Conservation (phyloP, 345 rosid genomes). For the Eucalyptus melliodora region DNA sequence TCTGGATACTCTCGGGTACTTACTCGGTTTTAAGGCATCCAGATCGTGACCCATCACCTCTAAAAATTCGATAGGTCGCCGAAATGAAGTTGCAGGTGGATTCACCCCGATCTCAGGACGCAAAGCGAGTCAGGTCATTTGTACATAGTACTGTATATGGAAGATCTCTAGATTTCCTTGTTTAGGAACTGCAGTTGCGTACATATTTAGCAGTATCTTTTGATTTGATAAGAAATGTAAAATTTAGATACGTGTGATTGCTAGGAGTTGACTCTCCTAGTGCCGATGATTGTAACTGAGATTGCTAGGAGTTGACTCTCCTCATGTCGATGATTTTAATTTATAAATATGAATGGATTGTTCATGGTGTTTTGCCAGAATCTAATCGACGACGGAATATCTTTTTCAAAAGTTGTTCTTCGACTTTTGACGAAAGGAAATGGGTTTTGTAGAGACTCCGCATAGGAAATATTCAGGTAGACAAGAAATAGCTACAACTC, state of each 20-base stretch:
- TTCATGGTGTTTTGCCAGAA: no score
- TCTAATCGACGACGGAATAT: accelerated
- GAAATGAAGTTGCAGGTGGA: not conserved
- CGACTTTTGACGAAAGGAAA: no score
- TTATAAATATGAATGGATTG: no score
- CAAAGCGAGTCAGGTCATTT: not conserved
- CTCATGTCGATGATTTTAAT: no score
- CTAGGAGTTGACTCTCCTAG: not conserved
- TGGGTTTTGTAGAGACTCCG: no score
- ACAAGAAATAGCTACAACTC: no score
- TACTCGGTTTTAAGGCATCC: not conserved
- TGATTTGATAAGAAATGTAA: not conserved
- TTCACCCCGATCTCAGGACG: not conserved
- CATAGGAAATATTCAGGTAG: no score
- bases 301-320: not conserved
- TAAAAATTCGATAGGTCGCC: not conserved
- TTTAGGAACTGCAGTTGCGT: not conserved
- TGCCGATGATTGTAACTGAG: no score
- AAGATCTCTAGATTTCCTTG: not conserved
- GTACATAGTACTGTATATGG: not conserved
- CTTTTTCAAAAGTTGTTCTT: no score
- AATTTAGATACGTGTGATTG: not conserved
- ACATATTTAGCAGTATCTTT: not conserved
- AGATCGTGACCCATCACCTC: not conserved
- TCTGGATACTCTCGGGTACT: not conserved